phyloP scores from a whole-genome alignment of 371 early-diverging fungal genomes.

The Apophysomyces elegans region DNA sequence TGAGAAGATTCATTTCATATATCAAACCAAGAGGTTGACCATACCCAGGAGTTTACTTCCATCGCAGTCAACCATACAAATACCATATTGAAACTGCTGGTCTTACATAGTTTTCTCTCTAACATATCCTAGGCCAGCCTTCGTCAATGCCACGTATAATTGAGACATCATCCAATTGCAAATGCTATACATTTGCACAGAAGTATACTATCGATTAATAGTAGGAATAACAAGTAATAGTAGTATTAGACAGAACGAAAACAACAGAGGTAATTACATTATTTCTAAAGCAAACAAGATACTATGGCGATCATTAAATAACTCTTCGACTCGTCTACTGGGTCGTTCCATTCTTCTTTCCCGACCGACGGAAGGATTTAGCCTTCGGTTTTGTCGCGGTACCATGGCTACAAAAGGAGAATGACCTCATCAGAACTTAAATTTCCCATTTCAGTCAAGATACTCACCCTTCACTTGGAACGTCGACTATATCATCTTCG shows the following conservation, averaged over 20 bases:
- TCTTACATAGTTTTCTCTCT: no score
- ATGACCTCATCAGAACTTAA: not conserved
- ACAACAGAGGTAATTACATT: not conserved
- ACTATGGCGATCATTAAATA: not conserved
- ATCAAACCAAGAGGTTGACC: no score
- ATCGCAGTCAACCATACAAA: no score
- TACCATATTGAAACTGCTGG: no score
- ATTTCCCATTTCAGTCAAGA: not conserved
- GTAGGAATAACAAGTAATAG: not conserved
- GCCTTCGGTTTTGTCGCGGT: not conserved
- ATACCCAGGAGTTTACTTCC: no score
- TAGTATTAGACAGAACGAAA: not conserved
- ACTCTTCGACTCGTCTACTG: not conserved
- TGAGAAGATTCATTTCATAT: no score
- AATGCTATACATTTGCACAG: no score
- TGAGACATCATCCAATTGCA: no score
- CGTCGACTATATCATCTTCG: conserved; percentile 44
- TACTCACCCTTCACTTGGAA: conserved; percentile 24
- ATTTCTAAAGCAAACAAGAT: not conserved
- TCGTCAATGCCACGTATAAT: no score
- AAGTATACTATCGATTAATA: no score
- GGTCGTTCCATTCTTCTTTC: not conserved
- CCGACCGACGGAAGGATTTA: not conserved
- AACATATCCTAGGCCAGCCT: no score
- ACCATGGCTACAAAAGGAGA: not conserved